phyloP scores from a whole-genome alignment of 441 rosid genomes.

The Viola pubescens region DNA sequence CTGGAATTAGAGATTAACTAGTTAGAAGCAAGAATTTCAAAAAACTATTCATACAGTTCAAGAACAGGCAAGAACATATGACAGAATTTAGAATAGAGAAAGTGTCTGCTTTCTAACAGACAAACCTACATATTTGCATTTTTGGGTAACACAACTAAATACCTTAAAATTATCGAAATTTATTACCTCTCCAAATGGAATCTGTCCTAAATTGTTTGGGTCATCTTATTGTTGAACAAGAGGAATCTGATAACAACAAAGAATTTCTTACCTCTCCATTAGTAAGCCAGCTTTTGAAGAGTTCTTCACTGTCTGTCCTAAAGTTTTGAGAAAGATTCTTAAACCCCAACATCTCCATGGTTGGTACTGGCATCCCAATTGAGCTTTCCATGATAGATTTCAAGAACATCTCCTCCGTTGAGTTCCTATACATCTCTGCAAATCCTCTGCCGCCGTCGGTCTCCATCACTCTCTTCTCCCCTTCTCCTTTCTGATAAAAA shows the following conservation, averaged over 20 bases:
- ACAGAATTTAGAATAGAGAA: no score
- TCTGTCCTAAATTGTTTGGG: no score
- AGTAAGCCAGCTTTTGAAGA: constrained; percentile 68
- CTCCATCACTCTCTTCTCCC: constrained; percentile 25
- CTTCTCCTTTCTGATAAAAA: constrained; percentile 15
- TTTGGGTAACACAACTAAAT: no score
- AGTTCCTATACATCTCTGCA: constrained; percentile 43
- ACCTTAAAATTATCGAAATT: no score
- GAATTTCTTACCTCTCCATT: constrained; percentile 61
- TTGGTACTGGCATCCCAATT: constrained; percentile 40
- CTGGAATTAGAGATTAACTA: constrained; percentile 26
- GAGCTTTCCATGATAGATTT: constrained; percentile 60
- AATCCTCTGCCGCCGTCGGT: constrained; percentile 39
- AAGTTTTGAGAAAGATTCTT: constrained; percentile 43
- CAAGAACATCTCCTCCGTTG: constrained; percentile 61
- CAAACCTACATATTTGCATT: no score
- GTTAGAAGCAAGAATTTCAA: no score
- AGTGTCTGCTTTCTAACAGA: no score
- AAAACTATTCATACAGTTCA: no score
- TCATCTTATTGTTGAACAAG: no score
- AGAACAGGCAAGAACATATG: no score
- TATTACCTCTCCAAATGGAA: no score
- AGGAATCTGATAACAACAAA: not conserved
- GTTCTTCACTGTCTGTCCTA: constrained; percentile 65
- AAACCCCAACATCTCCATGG: constrained; percentile 58